Evolutionary conservation across 805 yeast genomes (phyloP), one percentile per base, ranked within the genome.

Genomic region (Wickerhamomyces queroliae): DNA sequence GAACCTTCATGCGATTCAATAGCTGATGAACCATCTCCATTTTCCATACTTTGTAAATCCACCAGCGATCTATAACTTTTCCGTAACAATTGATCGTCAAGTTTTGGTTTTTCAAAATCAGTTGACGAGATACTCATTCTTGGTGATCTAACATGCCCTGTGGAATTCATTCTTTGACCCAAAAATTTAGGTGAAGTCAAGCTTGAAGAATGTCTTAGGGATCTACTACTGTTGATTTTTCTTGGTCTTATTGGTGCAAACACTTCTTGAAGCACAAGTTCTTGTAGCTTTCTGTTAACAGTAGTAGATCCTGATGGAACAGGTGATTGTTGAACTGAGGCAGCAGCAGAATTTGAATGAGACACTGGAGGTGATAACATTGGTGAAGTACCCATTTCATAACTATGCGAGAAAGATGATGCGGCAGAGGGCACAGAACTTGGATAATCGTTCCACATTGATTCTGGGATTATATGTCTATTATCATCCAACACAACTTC

Each of bases 401-500:
- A 56, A 28, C 65, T 47, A 37, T 59, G 54, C 25, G 67, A 58
- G 9, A 65, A 56, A 19, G 66, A 58, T 5, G 72, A 70, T 7
- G 68, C 65, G 6, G 71, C 62, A 4, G 64, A 53, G n/a, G 69
- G 60, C 10, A 47, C 58, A 18, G 66, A 62, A n/a, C 47, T 45
- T 5, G 85, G 72, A 52, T 77, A 81, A 40, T 74, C 78, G 43
- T 71, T 71, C 78, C 88, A 76, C 45, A 87, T 59, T 3, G 89
- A 80, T 40, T 81, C 83, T 0, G 98, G 96, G 24, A 91, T 81
- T 40, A 91, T 90, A 60, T 91, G 99, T 42, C 77, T 81, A 59
- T 91, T 91, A 54, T 91, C 98, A 58, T 88, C 90, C 25, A 91
- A 69, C 2, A 85, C 80, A n/a, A 91, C 98, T 54, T 88, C 96